phyloP scores from a whole-genome alignment of 1,284 basidiomycete genomes.

The Exobasidium cylindrosporum region DNA sequence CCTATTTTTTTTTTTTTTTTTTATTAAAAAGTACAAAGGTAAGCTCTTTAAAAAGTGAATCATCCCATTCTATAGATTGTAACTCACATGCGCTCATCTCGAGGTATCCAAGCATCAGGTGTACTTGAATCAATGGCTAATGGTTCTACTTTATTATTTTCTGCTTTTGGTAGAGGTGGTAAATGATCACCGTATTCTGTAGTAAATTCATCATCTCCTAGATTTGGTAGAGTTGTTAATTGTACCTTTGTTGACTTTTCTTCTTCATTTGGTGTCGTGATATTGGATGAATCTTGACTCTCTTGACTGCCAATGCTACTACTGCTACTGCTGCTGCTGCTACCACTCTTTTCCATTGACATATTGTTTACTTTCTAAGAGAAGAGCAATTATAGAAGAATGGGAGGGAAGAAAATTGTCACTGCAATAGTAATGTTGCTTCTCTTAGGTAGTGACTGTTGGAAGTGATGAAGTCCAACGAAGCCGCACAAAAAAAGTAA shows the following conservation, averaged over 20 bases:
- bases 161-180: constrained; percentile 29
- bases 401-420: too few relatives aligned
- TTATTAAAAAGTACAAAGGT: neutral
- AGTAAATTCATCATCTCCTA: neutral
- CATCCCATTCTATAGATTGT: neutral
- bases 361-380: too few relatives aligned
- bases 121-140: constrained; percentile 38
- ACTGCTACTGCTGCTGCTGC: neutral
- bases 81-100: constrained; percentile 44
- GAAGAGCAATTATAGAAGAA: too few relatives aligned
- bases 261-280: neutral
- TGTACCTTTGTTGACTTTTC: neutral
- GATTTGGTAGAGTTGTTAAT: neutral
- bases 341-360: neutral
- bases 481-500: too few relatives aligned
- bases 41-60: neutral
- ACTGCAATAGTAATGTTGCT: too few relatives aligned
- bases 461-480: too few relatives aligned
- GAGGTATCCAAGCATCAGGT: constrained; percentile 43
- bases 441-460: too few relatives aligned
- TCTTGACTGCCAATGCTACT: neutral
- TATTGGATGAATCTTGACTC: neutral
- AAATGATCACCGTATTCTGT: constrained; percentile 18
- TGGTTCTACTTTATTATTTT: constrained; percentile 19
- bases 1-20: too few relatives aligned